A percentile compares a stretch with the other conserved stretches of the same genome.
Evolutionary conservation across 2,329 filamentous ascomycete species (phyloP).

Genomic region (Colletotrichum sp.): DNA sequence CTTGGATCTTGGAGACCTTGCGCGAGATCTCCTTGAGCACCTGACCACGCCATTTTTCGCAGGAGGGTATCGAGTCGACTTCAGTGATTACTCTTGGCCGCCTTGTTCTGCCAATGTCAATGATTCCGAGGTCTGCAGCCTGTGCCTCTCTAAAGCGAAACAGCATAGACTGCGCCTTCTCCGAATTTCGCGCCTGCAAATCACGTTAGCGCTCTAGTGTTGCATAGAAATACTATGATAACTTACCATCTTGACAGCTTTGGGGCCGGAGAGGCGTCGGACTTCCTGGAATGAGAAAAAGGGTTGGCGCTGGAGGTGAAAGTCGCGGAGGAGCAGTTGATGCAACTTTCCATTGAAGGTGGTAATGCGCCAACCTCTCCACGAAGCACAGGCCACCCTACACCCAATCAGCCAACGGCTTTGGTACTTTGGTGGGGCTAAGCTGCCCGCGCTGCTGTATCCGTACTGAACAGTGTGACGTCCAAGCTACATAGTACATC

Average conservation of each 20-base stretch:
- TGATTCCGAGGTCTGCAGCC: conserved; percentile 93
- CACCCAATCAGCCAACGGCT: neutral
- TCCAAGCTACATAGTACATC: neutral
- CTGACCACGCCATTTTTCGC: conserved; percentile 98
- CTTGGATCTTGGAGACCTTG: conserved; percentile 96
- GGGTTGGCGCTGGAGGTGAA: neutral
- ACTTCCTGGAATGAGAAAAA: neutral
- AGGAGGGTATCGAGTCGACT: conserved; percentile 81
- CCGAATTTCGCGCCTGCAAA: conserved; percentile 85
- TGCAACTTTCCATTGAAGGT: conserved; percentile 2
- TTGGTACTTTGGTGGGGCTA: neutral
- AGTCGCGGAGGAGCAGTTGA: neutral
- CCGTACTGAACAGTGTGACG: neutral
- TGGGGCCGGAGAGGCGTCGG: neutral
- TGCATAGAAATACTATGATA: accelerated
- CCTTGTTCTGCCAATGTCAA: conserved; percentile 88
- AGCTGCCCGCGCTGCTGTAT: neutral
- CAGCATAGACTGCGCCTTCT: conserved; percentile 99
- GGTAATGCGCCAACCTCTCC: neutral
- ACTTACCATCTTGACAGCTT: conserved; percentile 6
- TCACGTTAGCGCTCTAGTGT: neutral
- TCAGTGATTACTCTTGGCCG: conserved; percentile 91
- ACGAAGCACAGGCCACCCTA: conserved; percentile 1
- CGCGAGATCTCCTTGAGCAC: conserved; percentile 96
- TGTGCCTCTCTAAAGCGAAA: conserved; percentile 99